phyloP scores from a whole-genome alignment of 176 grass and related monocot species.

The Oryza nivara region DNA sequence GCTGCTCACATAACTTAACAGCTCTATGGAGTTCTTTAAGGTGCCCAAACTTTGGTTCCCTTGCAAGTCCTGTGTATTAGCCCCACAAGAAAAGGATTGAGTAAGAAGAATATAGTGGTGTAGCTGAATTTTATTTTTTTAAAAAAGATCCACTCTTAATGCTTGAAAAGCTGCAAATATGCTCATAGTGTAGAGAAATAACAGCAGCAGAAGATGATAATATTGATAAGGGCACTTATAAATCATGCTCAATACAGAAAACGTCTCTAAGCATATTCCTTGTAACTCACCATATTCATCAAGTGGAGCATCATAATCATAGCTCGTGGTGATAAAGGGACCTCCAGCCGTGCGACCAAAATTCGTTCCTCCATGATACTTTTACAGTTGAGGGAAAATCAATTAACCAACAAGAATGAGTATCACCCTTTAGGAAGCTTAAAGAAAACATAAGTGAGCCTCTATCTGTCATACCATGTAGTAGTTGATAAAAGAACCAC shows the following conservation, averaged over 20 bases:
- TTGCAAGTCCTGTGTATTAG: constrained; percentile 65
- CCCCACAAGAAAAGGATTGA: neutral
- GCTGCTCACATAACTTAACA: constrained; percentile 90
- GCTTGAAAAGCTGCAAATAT: neutral
- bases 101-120: neutral
- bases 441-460: constrained; percentile 20
- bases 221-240: neutral
- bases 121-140: neutral
- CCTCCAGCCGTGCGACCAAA: constrained; percentile 96
- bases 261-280: neutral
- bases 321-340: constrained; percentile 99
- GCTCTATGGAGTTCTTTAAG: constrained; percentile 89
- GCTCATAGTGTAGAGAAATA: constrained; percentile 13
- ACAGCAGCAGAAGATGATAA: neutral
- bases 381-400: constrained; percentile 38
- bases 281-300: constrained; percentile 90
- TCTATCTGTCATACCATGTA: constrained; percentile 74
- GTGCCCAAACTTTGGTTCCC: constrained; percentile 98
- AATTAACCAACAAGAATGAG: constrained; percentile 25
- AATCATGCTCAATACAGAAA: constrained; percentile 1
- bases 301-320: constrained; percentile 99
- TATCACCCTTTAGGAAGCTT: neutral
- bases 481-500: constrained; percentile 99
- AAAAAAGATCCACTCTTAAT: neutral
- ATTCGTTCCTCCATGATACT: constrained; percentile 99